phyloP scores from a whole-genome alignment of 345 rosid genomes.

The Lumnitzera racemosa region DNA sequence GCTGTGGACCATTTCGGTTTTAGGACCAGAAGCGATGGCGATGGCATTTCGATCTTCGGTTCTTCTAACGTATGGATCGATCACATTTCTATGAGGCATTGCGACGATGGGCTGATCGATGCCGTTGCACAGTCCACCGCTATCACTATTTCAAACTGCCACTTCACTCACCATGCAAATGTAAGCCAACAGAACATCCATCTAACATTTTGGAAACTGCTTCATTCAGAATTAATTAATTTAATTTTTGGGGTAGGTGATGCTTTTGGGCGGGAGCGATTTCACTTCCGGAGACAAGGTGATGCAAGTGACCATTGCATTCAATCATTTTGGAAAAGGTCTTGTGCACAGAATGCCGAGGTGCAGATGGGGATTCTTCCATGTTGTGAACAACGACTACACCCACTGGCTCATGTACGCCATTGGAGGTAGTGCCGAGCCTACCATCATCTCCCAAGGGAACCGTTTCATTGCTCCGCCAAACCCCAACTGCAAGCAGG shows the following conservation, averaged over 20 bases:
- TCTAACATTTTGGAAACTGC: too few species aligned
- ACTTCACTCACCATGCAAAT: conserved; percentile 30
- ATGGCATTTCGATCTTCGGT: conserved; percentile 35
- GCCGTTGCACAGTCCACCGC: conserved; percentile 31
- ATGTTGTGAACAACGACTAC: conserved; percentile 59
- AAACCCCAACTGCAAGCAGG: conserved; percentile 31
- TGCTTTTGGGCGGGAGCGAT: conserved; percentile 45
- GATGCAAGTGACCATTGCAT: conserved; percentile 52
- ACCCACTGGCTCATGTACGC: conserved; percentile 59
- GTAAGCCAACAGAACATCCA: background rate
- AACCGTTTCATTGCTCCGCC: conserved; percentile 49
- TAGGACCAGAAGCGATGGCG: conserved; percentile 26
- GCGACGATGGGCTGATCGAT: conserved; percentile 40
- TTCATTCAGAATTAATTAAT: too few species aligned
- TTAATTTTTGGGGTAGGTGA: conserved; percentile 15
- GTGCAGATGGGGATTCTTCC: conserved; percentile 38
- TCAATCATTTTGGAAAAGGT: conserved; percentile 47
- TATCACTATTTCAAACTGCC: conserved; percentile 38
- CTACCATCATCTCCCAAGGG: conserved; percentile 49
- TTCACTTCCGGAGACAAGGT: conserved; percentile 15
- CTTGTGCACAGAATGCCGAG: conserved; percentile 58
- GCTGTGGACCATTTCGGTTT: conserved; percentile 46
- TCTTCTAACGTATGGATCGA: conserved; percentile 30
- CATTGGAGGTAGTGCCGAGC: conserved; percentile 43
- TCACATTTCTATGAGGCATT: conserved; percentile 29